These are phyloP conservation scores for Colletotrichum gloeosporioides DNA, from an alignment of 2,329 filamentous ascomycete species.

Conservation along the genomic window DNA sequence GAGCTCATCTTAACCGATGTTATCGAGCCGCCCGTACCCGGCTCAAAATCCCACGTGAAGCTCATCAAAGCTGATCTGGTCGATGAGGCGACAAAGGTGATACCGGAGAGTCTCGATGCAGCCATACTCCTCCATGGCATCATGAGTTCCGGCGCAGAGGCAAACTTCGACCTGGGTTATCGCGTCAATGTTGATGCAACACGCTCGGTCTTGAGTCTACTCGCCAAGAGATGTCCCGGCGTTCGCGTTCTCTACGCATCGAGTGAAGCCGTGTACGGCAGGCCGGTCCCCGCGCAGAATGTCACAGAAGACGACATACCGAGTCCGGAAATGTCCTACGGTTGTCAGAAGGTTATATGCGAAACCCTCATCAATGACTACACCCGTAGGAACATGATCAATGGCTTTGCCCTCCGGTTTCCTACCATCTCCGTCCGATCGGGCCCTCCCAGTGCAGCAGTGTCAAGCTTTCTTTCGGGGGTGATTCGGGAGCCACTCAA, in stretches of 20 bases:
- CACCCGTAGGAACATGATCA: conserved; percentile 56
- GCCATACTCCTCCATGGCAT: conserved; percentile 52
- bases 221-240: conserved; percentile 50
- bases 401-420: conserved; percentile 60
- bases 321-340: conserved; percentile 59
- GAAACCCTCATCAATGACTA: conserved; percentile 58
- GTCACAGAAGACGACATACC: conserved; percentile 49
- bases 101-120: not conserved
- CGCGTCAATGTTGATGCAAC: conserved; percentile 59
- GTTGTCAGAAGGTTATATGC: conserved; percentile 59
- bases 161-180: conserved; percentile 53
- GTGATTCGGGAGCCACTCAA: not conserved
- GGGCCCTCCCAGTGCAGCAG: not conserved
- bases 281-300: conserved; percentile 46
- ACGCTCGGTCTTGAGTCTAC: conserved; percentile 50
- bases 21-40: not conserved
- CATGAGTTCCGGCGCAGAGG: conserved; percentile 61
- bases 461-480: not conserved
- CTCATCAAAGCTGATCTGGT: not conserved
- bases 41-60: not conserved
- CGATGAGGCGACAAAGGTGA: not conserved
- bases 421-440: conserved; percentile 46
- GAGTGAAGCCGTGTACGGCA: conserved; percentile 59
- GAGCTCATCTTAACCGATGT: not conserved
- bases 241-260: conserved; percentile 57